phyloP scores from a whole-genome alignment of 768 basidiomycete genomes.

The Mycena vulgaris region DNA sequence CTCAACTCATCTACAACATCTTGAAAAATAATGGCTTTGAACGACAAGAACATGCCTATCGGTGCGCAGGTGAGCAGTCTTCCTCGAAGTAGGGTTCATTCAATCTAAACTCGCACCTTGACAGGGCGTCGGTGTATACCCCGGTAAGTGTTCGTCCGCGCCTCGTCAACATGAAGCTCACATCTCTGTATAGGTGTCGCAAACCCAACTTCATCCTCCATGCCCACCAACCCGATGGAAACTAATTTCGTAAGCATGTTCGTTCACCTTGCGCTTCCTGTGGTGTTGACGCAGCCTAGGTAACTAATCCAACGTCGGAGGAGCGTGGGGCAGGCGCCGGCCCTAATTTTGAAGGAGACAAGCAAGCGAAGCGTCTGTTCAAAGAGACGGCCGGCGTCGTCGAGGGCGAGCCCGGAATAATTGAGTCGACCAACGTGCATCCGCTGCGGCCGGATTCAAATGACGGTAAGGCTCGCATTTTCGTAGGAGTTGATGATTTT shows the following conservation, averaged over 20 bases:
- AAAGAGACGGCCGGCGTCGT: conserved; percentile 63
- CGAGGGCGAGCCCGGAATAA: conserved; percentile 69
- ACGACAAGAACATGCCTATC: conserved; percentile 45
- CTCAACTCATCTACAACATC: too few relatives aligned
- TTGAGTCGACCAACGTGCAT: conserved; percentile 68
- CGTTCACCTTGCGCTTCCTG: background rate
- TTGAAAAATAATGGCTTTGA: conserved; percentile 52
- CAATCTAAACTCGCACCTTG: background rate
- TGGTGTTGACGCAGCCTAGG: conserved; percentile 44
- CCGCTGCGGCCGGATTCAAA: conserved; percentile 64
- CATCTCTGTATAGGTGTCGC: conserved; percentile 43
- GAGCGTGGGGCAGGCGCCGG: conserved; percentile 59
- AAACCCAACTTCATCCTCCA: conserved; percentile 59
- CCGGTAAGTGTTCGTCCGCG: conserved; percentile 40
- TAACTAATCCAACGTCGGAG: conserved; percentile 57
- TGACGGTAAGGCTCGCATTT: conserved; percentile 49
- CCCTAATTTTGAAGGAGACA: conserved; percentile 55
- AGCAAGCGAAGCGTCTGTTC: conserved; percentile 56
- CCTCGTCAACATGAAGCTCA: too few relatives aligned
- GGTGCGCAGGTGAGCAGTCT: conserved; percentile 33
- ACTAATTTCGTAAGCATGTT: conserved; percentile 64
- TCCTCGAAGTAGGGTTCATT: too few relatives aligned
- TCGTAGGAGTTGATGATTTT: background rate
- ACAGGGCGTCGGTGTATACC: conserved; percentile 55
- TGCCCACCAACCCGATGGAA: conserved; percentile 52